Evolutionary conservation across 495 filamentous ascomycete species (phyloP).

Genomic region (Ramalina peruviana): DNA sequence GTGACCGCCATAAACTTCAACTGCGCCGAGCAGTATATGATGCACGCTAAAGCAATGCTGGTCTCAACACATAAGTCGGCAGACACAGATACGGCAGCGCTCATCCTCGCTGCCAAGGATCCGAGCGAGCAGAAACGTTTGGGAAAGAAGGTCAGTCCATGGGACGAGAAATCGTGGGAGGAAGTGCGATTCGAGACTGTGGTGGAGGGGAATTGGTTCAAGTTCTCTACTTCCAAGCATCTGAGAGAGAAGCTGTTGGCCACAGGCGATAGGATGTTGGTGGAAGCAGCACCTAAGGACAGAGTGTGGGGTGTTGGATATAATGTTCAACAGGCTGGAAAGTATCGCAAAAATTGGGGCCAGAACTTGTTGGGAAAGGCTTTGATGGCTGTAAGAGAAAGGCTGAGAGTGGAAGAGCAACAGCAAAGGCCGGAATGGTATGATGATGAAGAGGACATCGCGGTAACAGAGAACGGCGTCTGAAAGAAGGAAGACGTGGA

Average conservation of each 20-base stretch:
- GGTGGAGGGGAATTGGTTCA: conserved; percentile 36
- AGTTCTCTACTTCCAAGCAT: conserved; percentile 35
- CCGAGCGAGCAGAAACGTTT: conserved; percentile 17
- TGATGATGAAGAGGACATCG: too few relatives aligned
- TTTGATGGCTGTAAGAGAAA: too few relatives aligned
- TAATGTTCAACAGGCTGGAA: neutral
- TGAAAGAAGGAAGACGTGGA: too few relatives aligned
- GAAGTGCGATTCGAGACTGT: conserved; percentile 38
- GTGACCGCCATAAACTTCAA: neutral
- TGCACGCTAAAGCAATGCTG: neutral
- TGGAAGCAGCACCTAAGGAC: conserved; percentile 49
- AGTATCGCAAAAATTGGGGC: too few relatives aligned
- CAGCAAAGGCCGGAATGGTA: too few relatives aligned
- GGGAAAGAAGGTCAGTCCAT: conserved; percentile 38
- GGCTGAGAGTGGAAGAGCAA: too few relatives aligned
- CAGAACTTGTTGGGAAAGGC: too few relatives aligned
- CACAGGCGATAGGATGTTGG: conserved; percentile 44
- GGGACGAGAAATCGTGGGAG: conserved; percentile 38
- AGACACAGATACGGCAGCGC: neutral
- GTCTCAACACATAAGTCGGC: neutral
- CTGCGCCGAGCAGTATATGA: neutral
- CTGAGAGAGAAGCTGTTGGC: conserved; percentile 32
- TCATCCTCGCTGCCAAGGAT: neutral
- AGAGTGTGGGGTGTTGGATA: conserved; percentile 53
- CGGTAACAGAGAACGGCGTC: too few relatives aligned